Percentiles rank a stretch among this genome's conserved stretches.
Conservation (phyloP, 371 early-diverging fungal species). For the Racocetra persica region DNA sequence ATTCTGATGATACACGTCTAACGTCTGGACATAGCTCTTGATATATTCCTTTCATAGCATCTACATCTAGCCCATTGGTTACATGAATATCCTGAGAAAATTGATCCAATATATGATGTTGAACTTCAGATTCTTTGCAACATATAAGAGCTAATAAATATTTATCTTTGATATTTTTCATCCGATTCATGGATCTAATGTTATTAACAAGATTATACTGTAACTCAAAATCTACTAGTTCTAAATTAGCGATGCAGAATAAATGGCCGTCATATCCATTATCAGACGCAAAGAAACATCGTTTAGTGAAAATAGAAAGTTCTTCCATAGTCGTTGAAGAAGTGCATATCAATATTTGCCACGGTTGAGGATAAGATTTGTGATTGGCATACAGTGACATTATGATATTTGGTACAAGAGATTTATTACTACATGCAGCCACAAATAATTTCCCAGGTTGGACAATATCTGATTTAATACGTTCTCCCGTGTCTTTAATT, state of each 20-base stretch:
- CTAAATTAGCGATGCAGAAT: constrained; percentile 44
- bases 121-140: constrained; percentile 29
- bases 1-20: constrained; percentile 29
- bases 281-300: constrained; percentile 35
- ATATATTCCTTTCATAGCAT: constrained; percentile 33
- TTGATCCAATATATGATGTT: constrained; percentile 44
- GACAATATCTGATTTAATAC: constrained; percentile 23
- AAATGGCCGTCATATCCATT: constrained; percentile 17
- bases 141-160: constrained; percentile 35
- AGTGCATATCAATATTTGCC: constrained; percentile 40
- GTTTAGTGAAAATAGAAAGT: constrained; percentile 30
- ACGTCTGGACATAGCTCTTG: constrained; percentile 39
- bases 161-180: not conserved
- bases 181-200: not conserved
- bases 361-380: constrained; percentile 31
- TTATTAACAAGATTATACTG: constrained; percentile 37
- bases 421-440: constrained; percentile 35
- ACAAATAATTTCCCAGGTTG: constrained; percentile 40
- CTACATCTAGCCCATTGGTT: constrained; percentile 6
- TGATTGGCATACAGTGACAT: constrained; percentile 41
- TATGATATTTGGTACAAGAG: constrained; percentile 37
- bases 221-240: constrained; percentile 40
- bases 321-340: constrained; percentile 39
- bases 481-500: constrained; percentile 6
- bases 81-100: constrained; percentile 31